Percentiles rank a stretch among this genome's conserved stretches.
Evolutionary conservation across 352 stramenopile genomes (phyloP).

Genomic region (Pythium apleroticum): DNA sequence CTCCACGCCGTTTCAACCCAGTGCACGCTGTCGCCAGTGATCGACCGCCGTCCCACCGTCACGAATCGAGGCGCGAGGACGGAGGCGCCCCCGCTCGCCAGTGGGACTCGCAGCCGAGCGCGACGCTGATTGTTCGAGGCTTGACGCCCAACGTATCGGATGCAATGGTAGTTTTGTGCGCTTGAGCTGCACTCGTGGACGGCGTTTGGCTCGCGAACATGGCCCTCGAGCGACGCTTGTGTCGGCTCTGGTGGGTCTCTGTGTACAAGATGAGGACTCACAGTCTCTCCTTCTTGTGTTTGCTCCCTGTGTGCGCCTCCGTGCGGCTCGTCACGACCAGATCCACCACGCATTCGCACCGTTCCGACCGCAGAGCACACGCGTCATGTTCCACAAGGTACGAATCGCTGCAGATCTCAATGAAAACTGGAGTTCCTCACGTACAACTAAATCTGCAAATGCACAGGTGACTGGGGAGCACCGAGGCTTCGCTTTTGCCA

Average conservation of each 20-base stretch:
- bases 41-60: background rate
- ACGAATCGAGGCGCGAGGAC: background rate
- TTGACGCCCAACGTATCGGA: slow-evolving; percentile 52
- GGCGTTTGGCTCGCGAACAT: background rate
- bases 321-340: slow-evolving; percentile 30
- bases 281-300: slow-evolving; percentile 26
- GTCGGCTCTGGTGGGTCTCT: background rate
- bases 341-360: slow-evolving; percentile 49
- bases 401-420: background rate
- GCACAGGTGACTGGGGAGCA: slow-evolving; percentile 54
- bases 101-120: slow-evolving; percentile 41
- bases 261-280: slow-evolving; percentile 27
- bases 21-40: background rate
- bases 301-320: background rate
- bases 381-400: slow-evolving; percentile 75
- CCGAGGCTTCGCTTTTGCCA: slow-evolving; percentile 79
- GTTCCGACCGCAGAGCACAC: slow-evolving; percentile 49
- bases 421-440: background rate
- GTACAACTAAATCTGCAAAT: background rate
- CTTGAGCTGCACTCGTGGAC: slow-evolving; percentile 4
- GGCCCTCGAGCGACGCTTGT: background rate
- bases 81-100: slow-evolving; percentile 2
- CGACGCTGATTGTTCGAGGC: slow-evolving; percentile 63
- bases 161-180: slow-evolving; percentile 56
- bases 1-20: slow-evolving; percentile 13